Evolutionary conservation across 768 basidiomycete species (phyloP), one percentile per base, ranked within the genome.

Genomic region (Termitomyces sp.): DNA sequence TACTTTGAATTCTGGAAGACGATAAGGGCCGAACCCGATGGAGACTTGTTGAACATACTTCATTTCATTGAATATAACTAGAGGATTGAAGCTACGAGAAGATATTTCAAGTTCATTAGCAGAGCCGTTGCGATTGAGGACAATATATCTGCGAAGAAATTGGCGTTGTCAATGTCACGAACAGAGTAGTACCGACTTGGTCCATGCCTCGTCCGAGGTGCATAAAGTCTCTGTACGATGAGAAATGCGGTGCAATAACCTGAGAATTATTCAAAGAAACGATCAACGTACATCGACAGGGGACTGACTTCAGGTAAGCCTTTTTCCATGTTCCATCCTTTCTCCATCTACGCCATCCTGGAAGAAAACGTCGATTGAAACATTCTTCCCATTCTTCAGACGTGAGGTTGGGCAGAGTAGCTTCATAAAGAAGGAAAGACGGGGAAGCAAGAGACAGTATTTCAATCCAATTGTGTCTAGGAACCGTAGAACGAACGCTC

Each of bases 141-240:
- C 78, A 56, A 92, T 76, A 60, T 89, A 91, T 65, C 88, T 57
- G 60, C 48, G 30, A 45, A 56, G 54, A 61, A 54, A 60, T 58
- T 28, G 30, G 9, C 21, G 19, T 42, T 45, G 32, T 43, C 26
- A 28, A 37, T 17, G 45, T 12, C 45, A 45, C 56, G 58, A 63
- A 57, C 43, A 63, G 53, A 34, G 26, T 50, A 37, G 21, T 5
- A 66, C 73, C 61, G 66, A 90, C 86, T 83, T 89, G 47, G 89
- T 91, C 89, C 90, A 93, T 21, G 88, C 74, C 69, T 93, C 91
- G 61, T 90, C 87, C 7, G 81, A 68, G 21, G 89, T 90, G 64
- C 90, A 92, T n/a, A 77, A 75, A 3, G 82, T 82, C 38, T 71
- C 74, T 63, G 76, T 79, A 53, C 88, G 81, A 65, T 92, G 90